Evolutionary conservation across 306 rosid genomes (phyloP).

Genomic region (Spatholobus suberectus): DNA sequence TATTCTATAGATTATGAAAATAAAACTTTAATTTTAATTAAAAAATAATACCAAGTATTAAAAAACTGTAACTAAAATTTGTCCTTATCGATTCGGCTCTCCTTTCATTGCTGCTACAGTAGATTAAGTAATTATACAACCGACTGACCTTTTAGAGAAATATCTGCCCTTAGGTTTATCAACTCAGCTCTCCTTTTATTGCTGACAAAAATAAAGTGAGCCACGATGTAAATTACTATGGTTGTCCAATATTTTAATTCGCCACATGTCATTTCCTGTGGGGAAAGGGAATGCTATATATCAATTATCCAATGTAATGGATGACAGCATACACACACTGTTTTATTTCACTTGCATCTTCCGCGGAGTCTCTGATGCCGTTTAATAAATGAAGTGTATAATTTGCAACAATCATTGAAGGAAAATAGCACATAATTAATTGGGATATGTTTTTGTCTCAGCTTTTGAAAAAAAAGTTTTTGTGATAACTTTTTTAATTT

Average conservation of each 20-base stretch:
- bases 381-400: neutral
- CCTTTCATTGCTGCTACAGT: neutral
- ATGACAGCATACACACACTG: neutral
- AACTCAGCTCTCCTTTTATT: neutral
- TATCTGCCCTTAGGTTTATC: conserved; percentile 10
- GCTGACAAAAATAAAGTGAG: conserved; percentile 11
- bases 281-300: neutral
- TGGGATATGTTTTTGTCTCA: no score
- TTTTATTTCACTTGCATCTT: neutral
- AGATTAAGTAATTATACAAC: neutral
- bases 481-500: no score
- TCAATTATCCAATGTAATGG: no score
- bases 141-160: conserved; percentile 5
- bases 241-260: conserved; percentile 15
- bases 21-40: no score
- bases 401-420: no score
- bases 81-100: neutral
- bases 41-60: no score
- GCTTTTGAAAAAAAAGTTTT: no score
- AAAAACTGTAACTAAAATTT: no score
- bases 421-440: no score
- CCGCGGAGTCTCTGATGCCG: neutral
- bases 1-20: no score
- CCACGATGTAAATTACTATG: neutral
- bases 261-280: neutral